Evolutionary conservation across 768 basidiomycete genomes (phyloP), one percentile per base, ranked within the genome.

Genomic region (Daedaleopsis nitida): DNA sequence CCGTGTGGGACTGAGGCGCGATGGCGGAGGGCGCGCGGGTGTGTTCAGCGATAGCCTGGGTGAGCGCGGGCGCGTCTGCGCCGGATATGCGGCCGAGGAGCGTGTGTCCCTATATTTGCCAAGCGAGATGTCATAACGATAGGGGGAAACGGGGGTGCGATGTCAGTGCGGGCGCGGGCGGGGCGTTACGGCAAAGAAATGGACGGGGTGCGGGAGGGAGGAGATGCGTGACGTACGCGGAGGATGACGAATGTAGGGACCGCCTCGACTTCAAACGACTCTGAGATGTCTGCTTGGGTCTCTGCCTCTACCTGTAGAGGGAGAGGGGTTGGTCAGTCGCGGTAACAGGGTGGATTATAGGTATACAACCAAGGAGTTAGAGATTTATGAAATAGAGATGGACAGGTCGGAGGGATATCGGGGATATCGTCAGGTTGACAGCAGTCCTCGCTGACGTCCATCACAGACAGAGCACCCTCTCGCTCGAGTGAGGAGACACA

Each of bases 251-350:
- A 89, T 0, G 87, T 77, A 0, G 97, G 97, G 12, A 98, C 97
- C 19, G 90, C 85, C 66, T 94, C 87, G 61, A 99, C 85, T 8
- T 93, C 89, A 69, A 98, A 98, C 12, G 92, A 92, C 68, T 97
- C 95, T 5, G 94, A 80, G 59, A 99, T 95, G 51, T 96, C 94
- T 14, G 79, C 67, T 63, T 92, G 86, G 16, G 76, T 74, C 72
- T 96, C 93, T 3, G 93, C 94, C 66, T 96, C 91, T 4, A 96
- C 87, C 88, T 94, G 69, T n/a, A n/a, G n/a, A n/a, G n/a, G 23
- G 57, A 19, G 11, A 8, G 27, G 7, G 3, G 27, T 32, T 7
- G 27, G 27, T 13, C 12, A 9, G 14, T n/a, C n/a, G n/a, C 21
- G 9, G 23, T 1, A 24, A 49, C 13, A 16, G 10, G 12, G 47